Base-by-base conservation (phyloP, 1,139 yeast genomes). In the Blastobotrys ciferrii region DNA sequence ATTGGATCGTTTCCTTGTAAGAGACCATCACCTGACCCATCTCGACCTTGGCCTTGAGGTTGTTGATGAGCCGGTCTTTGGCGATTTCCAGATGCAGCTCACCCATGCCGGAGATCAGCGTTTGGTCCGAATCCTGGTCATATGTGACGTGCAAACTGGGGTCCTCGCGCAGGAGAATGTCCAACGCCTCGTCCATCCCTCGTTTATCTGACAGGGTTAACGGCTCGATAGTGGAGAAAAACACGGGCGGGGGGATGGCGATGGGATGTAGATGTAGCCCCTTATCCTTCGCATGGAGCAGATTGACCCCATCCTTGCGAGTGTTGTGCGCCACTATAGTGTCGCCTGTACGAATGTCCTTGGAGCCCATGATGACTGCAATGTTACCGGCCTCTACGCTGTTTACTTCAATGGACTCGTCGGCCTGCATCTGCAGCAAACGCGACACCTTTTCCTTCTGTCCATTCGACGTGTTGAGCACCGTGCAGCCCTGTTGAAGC, bases 31-130 rank as follows among this genome's bases (percentile, higher is more conserved):
- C 86, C 48, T 82, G 82, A 33, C 96, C 89, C 45, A 89, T 75
- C 43, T 82, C 82, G 0, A 87, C 85, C 51, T 82, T 81, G 2
- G 95, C 96, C 63, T 84, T 84, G 76, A 91, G 76, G 53, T 88
- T 96, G 47, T 79, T 80, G 17, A 84, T 70, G 45, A 92, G 74
- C 50, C 97, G 73, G 57, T 88, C 95, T 47, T 77, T 76, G 1
- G 94, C 86, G 57, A 92, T 89, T 57, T 92, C 98, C 47, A 92
- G 74, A 66, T 92, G 98, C 46, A 91, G 72, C 61, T 89, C 96
- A 14, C 98, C 98, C 97, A 92, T 89, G 2, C 98, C 99, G 46
- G 95, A 82, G 32, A 92, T 67, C 25, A 89, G 74, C 0, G 89
- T 82, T 66, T 92, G 97, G 0, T 96, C 96, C 50, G 87, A 73